Conservation (phyloP, 2,329 filamentous ascomycete species). For the Penicillium griseofulvum region DNA sequence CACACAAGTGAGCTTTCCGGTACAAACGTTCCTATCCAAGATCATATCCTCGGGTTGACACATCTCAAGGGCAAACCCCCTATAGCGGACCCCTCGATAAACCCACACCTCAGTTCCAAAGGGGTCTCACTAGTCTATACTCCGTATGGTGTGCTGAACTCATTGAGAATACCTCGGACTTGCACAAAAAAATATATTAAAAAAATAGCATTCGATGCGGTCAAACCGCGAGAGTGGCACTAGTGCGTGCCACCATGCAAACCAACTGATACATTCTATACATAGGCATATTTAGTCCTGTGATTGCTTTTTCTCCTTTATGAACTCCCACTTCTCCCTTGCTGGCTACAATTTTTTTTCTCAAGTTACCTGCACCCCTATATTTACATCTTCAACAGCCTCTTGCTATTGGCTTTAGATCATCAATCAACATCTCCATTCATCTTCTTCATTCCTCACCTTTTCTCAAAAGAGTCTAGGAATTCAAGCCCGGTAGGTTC, state of each 20-base stretch:
- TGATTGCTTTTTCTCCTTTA: conserved; percentile 14
- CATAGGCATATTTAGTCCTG: conserved; percentile 11
- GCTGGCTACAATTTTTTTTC: not conserved
- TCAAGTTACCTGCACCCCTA: not conserved
- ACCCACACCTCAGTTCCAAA: not conserved
- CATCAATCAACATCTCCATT: not conserved
- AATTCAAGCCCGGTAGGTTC: conserved; percentile 10
- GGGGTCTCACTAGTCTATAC: not conserved
- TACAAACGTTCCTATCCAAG: not conserved
- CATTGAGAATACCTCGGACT: not conserved
- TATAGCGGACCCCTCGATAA: conserved; percentile 6
- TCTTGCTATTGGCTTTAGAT: conserved; percentile 4
- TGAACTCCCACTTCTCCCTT: conserved; percentile 7
- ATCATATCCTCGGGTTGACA: conserved; percentile 19
- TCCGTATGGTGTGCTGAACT: not conserved
- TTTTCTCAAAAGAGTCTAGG: conserved; percentile 6
- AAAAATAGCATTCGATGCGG: not conserved
- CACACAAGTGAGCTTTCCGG: not conserved
- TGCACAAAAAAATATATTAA: not conserved
- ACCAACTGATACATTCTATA: conserved; percentile 9
- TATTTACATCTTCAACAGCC: not conserved
- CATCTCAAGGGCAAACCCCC: conserved; percentile 2
- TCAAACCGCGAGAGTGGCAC: conserved; percentile 2
- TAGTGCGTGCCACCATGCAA: conserved; percentile 11
- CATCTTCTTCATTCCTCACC: not conserved